A percentile compares a stretch with the other conserved stretches of the same genome.
phyloP scores from a whole-genome alignment of 805 yeast genomes.

The Metschnikowia drakensbergensis region DNA sequence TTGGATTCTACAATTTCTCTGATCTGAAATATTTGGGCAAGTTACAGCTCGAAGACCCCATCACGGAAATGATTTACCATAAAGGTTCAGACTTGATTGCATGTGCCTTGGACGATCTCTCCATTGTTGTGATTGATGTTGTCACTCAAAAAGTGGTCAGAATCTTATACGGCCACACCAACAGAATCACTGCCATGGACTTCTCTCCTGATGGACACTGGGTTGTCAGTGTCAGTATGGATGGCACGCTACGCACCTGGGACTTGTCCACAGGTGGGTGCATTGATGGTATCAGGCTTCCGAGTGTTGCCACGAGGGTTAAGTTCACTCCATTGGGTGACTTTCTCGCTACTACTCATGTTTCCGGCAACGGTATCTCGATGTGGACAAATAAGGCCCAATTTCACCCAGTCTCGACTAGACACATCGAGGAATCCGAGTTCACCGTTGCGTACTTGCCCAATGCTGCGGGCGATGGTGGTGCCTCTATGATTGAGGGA shows the following conservation, averaged over 20 bases:
- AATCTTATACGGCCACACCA: slow-evolving; percentile 83
- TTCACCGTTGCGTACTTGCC: slow-evolving; percentile 66
- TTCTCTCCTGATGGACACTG: slow-evolving; percentile 95
- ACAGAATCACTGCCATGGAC: slow-evolving; percentile 81
- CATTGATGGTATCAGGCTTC: slow-evolving; percentile 81
- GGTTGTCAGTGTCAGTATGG: slow-evolving; percentile 80
- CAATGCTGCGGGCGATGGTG: slow-evolving; percentile 74
- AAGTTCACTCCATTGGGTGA: slow-evolving; percentile 87
- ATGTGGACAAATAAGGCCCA: slow-evolving; percentile 92
- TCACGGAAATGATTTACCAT: slow-evolving; percentile 74
- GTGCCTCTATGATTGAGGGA: slow-evolving; percentile 67
- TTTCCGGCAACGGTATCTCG: slow-evolving; percentile 81
- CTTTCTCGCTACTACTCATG: slow-evolving; percentile 88
- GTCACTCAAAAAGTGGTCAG: slow-evolving; percentile 80
- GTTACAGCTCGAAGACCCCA: slow-evolving; percentile 68
- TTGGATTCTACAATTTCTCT: slow-evolving; percentile 83
- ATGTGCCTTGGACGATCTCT: slow-evolving; percentile 78
- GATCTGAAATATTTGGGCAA: slow-evolving; percentile 64
- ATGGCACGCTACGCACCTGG: slow-evolving; percentile 91
- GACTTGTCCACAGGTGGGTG: slow-evolving; percentile 96
- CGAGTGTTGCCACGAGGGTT: slow-evolving; percentile 75
- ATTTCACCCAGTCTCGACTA: slow-evolving; percentile 69
- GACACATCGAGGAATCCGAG: slow-evolving; percentile 72
- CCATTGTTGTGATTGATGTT: slow-evolving; percentile 78
- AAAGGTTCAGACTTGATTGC: slow-evolving; percentile 82